A percentile compares a stretch with the other conserved stretches of the same genome.
These are phyloP conservation scores for Epichloe hybrida DNA, from an alignment of 2,329 filamentous ascomycete species.

Conservation along the genomic window DNA sequence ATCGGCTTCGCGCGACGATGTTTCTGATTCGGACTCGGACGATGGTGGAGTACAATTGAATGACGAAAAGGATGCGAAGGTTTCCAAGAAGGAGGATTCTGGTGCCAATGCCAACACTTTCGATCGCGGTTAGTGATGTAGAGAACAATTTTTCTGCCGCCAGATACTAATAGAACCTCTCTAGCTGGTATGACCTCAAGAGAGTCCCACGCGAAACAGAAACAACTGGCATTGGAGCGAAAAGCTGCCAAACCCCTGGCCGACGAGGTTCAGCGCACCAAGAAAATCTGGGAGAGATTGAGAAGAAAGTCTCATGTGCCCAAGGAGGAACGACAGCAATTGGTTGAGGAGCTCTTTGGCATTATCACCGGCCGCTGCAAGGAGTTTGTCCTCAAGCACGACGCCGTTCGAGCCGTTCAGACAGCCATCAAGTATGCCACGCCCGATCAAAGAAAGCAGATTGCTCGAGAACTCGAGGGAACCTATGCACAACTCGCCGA, in stretches of 20 bases:
- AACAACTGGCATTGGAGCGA: conserved; percentile 72
- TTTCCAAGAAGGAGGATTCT: conserved; percentile 19
- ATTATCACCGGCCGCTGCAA: conserved; percentile 86
- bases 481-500: conserved; percentile 76
- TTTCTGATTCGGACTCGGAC: conserved; percentile 28
- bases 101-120: conserved; percentile 24
- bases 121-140: conserved; percentile 26
- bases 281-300: conserved; percentile 94
- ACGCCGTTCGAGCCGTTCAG: conserved; percentile 91
- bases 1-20: conserved; percentile 21
- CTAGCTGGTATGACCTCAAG: conserved; percentile 39
- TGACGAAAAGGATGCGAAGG: conserved; percentile 18
- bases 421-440: conserved; percentile 94
- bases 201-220: conserved; percentile 90
- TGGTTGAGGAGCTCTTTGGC: conserved; percentile 78
- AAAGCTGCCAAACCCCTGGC: conserved; percentile 88
- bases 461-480: conserved; percentile 75
- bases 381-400: conserved; percentile 97
- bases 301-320: conserved; percentile 88
- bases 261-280: conserved; percentile 74
- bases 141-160: neutral
- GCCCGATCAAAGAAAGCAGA: conserved; percentile 68
- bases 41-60: conserved; percentile 39
- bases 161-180: neutral
- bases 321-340: conserved; percentile 70